Conservation (phyloP, 2,329 filamentous ascomycete genomes). For the Fusarium sp. region DNA sequence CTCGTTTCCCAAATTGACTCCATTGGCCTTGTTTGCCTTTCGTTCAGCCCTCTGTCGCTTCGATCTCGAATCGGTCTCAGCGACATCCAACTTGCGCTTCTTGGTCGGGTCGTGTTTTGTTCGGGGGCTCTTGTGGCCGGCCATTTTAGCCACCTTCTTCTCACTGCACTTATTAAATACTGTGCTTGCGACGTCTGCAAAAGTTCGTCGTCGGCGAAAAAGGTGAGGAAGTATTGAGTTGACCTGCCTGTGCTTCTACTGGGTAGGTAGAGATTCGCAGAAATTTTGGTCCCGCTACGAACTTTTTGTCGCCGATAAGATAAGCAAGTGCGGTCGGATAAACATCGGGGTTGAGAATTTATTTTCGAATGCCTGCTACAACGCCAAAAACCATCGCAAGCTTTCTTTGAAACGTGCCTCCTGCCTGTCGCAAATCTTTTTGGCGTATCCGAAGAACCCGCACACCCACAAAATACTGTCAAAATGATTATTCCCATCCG, state of each 20-base stretch:
- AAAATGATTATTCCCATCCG: slow-evolving; percentile 98
- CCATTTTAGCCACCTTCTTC: slow-evolving; percentile 51
- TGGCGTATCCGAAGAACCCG: slow-evolving; percentile 18
- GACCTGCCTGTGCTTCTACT: slow-evolving; percentile 28
- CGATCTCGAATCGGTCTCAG: slow-evolving; percentile 58
- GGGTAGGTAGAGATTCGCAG: slow-evolving; percentile 45
- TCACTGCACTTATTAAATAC: slow-evolving; percentile 16
- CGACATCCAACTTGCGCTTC: slow-evolving; percentile 63
- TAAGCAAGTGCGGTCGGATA: slow-evolving; percentile 51
- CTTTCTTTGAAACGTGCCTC: slow-evolving; percentile 37
- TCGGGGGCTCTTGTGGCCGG: slow-evolving; percentile 52
- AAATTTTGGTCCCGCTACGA: slow-evolving; percentile 58
- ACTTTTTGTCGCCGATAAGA: slow-evolving; percentile 60
- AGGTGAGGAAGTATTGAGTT: slow-evolving; percentile 24
- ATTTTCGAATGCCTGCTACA: slow-evolving; percentile 37
- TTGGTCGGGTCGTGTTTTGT: slow-evolving; percentile 56
- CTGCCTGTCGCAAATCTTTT: slow-evolving; percentile 45
- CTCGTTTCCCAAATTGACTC: slow-evolving; percentile 32
- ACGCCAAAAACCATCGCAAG: slow-evolving; percentile 37
- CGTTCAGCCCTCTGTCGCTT: slow-evolving; percentile 57
- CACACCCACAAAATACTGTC: slow-evolving; percentile 45
- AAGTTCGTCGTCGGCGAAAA: slow-evolving; percentile 40
- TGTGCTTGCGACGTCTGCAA: slow-evolving; percentile 38
- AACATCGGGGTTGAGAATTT: slow-evolving; percentile 51
- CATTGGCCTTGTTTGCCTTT: slow-evolving; percentile 50